phyloP scores from a whole-genome alignment of 345 rosid species.

The Populus euphratica region DNA sequence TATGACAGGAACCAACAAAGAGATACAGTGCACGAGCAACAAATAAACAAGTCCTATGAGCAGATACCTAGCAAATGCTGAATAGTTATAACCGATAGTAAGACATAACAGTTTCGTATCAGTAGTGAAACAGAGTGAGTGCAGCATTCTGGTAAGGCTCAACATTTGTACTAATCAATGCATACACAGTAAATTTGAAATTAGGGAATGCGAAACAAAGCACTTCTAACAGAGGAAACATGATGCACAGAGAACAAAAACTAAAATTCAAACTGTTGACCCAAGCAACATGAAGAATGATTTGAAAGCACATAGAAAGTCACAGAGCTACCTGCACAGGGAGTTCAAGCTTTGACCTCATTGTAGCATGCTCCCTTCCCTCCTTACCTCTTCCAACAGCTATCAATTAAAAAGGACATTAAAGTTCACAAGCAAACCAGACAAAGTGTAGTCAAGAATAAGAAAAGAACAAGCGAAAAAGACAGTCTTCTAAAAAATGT shows the following conservation, averaged over 20 bases:
- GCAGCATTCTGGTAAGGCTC: neutral
- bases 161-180: neutral
- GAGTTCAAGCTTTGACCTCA: constrained; percentile 97
- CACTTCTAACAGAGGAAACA: neutral
- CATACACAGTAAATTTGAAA: neutral
- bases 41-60: neutral
- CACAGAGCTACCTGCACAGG: constrained; percentile 80
- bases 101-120: neutral
- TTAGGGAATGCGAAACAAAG: neutral
- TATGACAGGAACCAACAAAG: neutral
- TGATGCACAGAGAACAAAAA: neutral
- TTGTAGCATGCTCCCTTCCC: constrained; percentile 77
- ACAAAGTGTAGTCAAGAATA: neutral
- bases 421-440: neutral
- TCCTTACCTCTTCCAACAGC: constrained; percentile 94
- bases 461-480: neutral
- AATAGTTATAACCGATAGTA: neutral
- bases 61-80: neutral
- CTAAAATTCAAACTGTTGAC: neutral
- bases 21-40: neutral
- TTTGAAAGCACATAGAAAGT: neutral
- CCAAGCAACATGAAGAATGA: neutral
- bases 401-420: constrained; percentile 29
- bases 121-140: neutral
- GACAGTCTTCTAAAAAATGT: neutral